A percentile compares a stretch with the other conserved stretches of the same genome.
These are phyloP conservation scores for Fraxinus dipetala DNA, from an alignment of 305 asterid species.

Conservation along the genomic window DNA sequence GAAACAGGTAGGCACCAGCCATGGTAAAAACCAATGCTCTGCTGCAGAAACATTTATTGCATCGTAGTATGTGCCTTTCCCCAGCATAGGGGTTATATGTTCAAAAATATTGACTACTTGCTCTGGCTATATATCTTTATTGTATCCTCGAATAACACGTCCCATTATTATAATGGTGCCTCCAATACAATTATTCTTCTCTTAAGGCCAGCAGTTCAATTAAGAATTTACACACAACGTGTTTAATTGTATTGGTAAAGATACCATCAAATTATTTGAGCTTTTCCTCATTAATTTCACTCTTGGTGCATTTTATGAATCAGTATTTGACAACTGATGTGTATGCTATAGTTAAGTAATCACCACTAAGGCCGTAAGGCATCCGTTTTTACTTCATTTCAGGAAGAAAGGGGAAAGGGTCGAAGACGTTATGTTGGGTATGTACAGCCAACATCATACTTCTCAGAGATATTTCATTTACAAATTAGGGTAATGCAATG, in stretches of 20 bases:
- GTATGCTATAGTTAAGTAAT: background rate
- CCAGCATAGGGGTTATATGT: background rate
- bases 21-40: background rate
- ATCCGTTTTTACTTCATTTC: slow-evolving; percentile 18
- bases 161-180: background rate
- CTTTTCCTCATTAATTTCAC: background rate
- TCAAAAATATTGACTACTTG: background rate
- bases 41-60: background rate
- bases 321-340: background rate
- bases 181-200: background rate
- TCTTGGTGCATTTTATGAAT: background rate
- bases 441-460: slow-evolving; percentile 5
- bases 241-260: background rate
- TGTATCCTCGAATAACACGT: background rate
- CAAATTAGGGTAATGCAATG: background rate
- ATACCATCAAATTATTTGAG: background rate
- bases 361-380: background rate
- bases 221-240: background rate
- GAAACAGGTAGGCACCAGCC: background rate
- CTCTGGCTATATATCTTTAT: background rate
- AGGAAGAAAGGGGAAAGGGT: slow-evolving; percentile 45
- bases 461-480: background rate
- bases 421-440: slow-evolving; percentile 70
- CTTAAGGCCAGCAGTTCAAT: background rate
- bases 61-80: background rate